Evolutionary conservation across 2,329 filamentous ascomycete species (phyloP).

Genomic region (Tolypocladium amazonense): DNA sequence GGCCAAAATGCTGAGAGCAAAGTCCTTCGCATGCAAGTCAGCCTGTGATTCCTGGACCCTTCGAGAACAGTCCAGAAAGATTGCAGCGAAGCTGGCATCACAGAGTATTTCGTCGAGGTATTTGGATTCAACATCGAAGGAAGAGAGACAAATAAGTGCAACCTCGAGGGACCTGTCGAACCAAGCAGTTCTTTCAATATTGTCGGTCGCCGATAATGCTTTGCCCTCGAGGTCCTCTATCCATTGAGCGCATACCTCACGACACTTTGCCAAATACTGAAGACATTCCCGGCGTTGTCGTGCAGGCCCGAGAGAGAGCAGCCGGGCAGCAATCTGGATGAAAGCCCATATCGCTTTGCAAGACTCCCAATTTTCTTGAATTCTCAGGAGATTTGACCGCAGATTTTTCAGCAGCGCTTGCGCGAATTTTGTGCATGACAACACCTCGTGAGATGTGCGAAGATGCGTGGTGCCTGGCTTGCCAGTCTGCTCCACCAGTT

Average conservation of each 20-base stretch:
- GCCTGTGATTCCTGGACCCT: background rate
- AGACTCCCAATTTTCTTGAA: slow-evolving; percentile 1
- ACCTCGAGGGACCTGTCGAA: background rate
- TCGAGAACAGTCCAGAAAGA: background rate
- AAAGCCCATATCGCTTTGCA: background rate
- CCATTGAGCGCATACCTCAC: background rate
- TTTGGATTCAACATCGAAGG: slow-evolving; percentile 1
- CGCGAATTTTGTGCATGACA: slow-evolving; percentile 22
- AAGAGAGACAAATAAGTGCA: slow-evolving; percentile 1
- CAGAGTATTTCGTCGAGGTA: background rate
- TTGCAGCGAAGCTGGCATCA: background rate
- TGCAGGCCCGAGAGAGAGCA: background rate
- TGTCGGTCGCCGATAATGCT: background rate
- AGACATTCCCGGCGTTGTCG: background rate
- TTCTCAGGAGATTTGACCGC: background rate
- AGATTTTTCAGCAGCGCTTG: background rate
- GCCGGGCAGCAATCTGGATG: background rate
- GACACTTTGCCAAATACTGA: background rate
- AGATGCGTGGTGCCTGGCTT: slow-evolving; percentile 8
- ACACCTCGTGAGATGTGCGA: slow-evolving; percentile 23
- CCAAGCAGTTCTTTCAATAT: background rate
- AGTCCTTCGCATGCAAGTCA: background rate
- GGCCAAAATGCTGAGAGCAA: background rate
- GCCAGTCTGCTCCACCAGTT: slow-evolving; percentile 38
- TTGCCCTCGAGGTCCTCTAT: background rate